Base-by-base conservation (phyloP, 352 stramenopile genomes). In the Phytophthora pistaciae region DNA sequence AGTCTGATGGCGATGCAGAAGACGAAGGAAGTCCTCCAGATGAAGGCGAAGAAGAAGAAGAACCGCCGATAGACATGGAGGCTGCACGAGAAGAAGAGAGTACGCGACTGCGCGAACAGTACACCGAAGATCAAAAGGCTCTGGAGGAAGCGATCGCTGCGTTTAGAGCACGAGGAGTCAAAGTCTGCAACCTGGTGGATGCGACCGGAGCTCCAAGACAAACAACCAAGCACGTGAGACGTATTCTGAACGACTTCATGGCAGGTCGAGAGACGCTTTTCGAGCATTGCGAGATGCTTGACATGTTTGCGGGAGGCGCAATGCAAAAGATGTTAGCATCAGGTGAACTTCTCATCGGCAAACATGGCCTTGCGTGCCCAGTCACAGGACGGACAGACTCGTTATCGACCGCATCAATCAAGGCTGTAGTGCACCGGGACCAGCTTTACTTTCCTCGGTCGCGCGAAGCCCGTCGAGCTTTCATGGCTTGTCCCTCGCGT, bases 401-500 rank as follows among this genome's bases (percentile, higher is more conserved):
- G 10, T 11, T 56, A 57, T 58, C 50, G 44, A 18, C 48, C 29
- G 23, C 6, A 0, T 60, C 50, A 2, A 25, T 58, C 0, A 56
- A 52, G 5, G 68, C 72, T 20, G 71, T 92, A 3, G 42, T 82
- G 7, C 80, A 90, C 54, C 80, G 82, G n/a, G 64, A 74, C 4
- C 79, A 88, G 3, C 53, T 92, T 38, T 94, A 94, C 61, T 94
- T 94, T 42, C 79, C 81, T 31, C 21, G 52, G 42, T 81, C 68
- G 7, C 33, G 21, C 8, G 61, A 81, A 11, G 70, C 67, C 0
- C 42, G 66, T 5, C 27, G 60, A 20, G 42, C 66, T 9, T 79
- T 79, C 38, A 61, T 70, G 27, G 55, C 72, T 33, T 74, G 72
- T 49, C 72, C 72, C 2, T 63, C 64, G 14, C 64, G 33, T 46